These are phyloP conservation scores for Silene uniflora DNA, from an alignment of 148 eudicot species.

Conservation along the genomic window DNA sequence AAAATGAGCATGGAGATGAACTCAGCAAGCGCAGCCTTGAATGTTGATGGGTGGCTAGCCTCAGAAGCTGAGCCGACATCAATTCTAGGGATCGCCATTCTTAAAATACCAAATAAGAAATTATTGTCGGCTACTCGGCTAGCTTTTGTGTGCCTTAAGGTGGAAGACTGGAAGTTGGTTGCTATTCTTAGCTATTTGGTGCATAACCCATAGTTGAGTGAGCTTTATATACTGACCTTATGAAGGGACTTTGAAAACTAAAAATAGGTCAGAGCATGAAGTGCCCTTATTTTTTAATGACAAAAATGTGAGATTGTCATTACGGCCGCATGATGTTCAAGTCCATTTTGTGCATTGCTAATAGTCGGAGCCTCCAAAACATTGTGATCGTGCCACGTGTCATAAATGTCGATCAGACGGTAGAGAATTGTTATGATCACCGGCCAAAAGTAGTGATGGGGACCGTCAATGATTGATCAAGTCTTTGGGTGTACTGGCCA, in stretches of 20 bases:
- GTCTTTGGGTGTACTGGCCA: constrained; percentile 20
- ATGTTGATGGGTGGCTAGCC: constrained; percentile 46
- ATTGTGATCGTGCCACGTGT: constrained; percentile 36
- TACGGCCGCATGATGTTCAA: neutral
- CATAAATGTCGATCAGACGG: constrained; percentile 20
- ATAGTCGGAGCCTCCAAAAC: constrained; percentile 40
- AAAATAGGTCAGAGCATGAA: neutral
- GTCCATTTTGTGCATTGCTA: neutral
- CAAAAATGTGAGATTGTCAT: constrained; percentile 11
- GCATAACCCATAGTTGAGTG: constrained; percentile 14
- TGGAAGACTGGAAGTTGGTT: neutral
- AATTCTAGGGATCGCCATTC: constrained; percentile 53
- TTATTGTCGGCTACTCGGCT: neutral
- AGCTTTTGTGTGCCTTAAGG: neutral
- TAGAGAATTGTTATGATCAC: constrained; percentile 15
- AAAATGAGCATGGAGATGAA: constrained; percentile 76
- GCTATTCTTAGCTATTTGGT: neutral
- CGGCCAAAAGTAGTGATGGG: constrained; percentile 30
- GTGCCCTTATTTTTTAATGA: neutral
- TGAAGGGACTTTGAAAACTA: neutral
- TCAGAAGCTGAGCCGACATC: constrained; percentile 47
- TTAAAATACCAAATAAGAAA: neutral
- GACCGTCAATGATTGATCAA: constrained; percentile 27
- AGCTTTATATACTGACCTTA: constrained; percentile 24
- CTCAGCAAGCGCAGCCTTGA: constrained; percentile 70